Percentiles rank a stretch among this genome's conserved stretches.
Evolutionary conservation across 371 early-diverging fungal genomes (phyloP).

Genomic region (Parasitella parasitica): DNA sequence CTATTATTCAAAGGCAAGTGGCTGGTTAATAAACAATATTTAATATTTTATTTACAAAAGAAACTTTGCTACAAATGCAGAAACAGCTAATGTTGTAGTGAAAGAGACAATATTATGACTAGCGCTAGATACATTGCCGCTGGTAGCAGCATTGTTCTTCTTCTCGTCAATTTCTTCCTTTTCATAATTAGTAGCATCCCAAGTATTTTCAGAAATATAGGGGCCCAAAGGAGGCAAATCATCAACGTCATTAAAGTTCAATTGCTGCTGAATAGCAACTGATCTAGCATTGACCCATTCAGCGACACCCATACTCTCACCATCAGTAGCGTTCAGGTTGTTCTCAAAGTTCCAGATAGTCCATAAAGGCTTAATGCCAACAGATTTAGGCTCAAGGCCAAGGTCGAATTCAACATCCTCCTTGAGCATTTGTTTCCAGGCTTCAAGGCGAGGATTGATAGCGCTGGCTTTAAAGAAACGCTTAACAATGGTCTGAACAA

Average conservation of each 20-base stretch:
- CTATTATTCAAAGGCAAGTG: no score
- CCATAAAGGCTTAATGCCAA: constrained; percentile 35
- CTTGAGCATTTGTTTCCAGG: constrained; percentile 43
- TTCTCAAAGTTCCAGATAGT: constrained; percentile 45
- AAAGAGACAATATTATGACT: background rate
- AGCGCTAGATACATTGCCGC: background rate
- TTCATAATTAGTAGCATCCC: constrained; percentile 19
- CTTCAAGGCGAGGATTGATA: constrained; percentile 47
- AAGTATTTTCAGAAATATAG: constrained; percentile 12
- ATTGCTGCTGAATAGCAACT: constrained; percentile 24
- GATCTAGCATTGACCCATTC: constrained; percentile 32
- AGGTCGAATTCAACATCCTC: constrained; percentile 52
- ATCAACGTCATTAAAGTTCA: constrained; percentile 35
- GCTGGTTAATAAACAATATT: no score
- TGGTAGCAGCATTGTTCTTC: constrained; percentile 1
- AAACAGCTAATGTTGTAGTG: background rate
- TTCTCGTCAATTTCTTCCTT: constrained; percentile 5
- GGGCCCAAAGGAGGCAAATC: constrained; percentile 32
- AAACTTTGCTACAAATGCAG: background rate
- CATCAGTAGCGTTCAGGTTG: constrained; percentile 33
- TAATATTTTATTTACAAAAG: constrained; percentile 1
- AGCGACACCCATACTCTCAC: constrained; percentile 25
- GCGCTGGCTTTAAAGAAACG: constrained; percentile 50
- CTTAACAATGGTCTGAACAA: constrained; percentile 45
- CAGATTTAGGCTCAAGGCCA: constrained; percentile 29